Evolutionary conservation across 2,329 filamentous ascomycete genomes (phyloP).

Genomic region (Stagonosporopsis vannaccii): DNA sequence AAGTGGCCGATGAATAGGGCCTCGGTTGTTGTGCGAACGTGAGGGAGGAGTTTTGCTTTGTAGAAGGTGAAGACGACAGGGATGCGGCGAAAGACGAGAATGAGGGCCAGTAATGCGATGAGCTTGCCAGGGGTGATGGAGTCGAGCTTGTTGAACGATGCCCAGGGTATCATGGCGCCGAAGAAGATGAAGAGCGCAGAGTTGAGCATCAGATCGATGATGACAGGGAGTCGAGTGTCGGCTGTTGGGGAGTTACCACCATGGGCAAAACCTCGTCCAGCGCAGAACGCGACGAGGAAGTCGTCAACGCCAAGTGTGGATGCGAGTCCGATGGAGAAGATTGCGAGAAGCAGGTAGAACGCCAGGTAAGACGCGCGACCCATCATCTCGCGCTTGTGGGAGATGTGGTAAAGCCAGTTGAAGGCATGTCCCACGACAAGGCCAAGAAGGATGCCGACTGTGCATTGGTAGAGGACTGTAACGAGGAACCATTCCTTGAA

Average conservation of each 20-base stretch:
- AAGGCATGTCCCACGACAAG: constrained; percentile 56
- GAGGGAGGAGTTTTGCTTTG: constrained; percentile 53
- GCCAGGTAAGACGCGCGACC: constrained; percentile 59
- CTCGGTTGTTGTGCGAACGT: constrained; percentile 59
- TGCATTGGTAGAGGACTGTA: constrained; percentile 64
- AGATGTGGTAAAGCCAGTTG: constrained; percentile 59
- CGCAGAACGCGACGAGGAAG: constrained; percentile 64
- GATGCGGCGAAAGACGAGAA: constrained; percentile 61
- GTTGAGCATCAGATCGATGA: constrained; percentile 65
- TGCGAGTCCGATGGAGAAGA: constrained; percentile 61
- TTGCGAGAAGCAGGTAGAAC: constrained; percentile 63
- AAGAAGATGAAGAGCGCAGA: constrained; percentile 64
- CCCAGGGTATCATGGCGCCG: constrained; percentile 63
- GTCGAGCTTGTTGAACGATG: constrained; percentile 48
- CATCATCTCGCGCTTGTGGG: constrained; percentile 55
- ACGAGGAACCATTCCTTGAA: constrained; percentile 62
- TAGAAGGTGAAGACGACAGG: constrained; percentile 60
- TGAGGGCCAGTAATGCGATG: constrained; percentile 56
- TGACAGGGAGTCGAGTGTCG: constrained; percentile 55
- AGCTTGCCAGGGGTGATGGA: constrained; percentile 54
- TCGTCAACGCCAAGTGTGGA: constrained; percentile 62
- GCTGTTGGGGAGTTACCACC: constrained; percentile 61
- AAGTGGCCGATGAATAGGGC: constrained; percentile 65
- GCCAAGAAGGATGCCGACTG: constrained; percentile 57
- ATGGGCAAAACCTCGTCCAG: constrained; percentile 62